Conservation (phyloP, 192 early-diverging fungal species). For the Entomortierella lignicola region DNA sequence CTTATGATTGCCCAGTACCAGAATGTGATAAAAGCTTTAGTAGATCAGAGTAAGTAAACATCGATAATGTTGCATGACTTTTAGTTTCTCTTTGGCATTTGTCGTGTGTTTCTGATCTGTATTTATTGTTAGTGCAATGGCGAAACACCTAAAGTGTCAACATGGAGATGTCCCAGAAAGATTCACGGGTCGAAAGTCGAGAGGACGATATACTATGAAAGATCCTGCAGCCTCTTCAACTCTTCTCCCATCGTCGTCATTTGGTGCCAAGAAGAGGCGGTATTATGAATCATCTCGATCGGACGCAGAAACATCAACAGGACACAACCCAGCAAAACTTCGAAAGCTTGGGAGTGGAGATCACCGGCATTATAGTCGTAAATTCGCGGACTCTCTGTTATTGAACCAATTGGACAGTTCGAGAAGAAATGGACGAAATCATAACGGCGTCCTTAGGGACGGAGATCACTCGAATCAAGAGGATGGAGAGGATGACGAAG, state of each 20-base stretch:
- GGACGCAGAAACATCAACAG: constrained; percentile 10
- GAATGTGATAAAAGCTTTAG: constrained; percentile 56
- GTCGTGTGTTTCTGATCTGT: too few relatives aligned
- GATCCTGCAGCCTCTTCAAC: constrained; percentile 51
- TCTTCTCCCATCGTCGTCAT: constrained; percentile 19
- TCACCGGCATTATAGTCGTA: constrained; percentile 13
- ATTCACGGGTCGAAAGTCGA: constrained; percentile 50
- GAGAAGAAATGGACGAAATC: constrained; percentile 5
- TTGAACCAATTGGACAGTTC: constrained; percentile 15
- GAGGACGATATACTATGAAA: constrained; percentile 53
- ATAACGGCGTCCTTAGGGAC: background rate
- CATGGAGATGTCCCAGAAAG: constrained; percentile 51
- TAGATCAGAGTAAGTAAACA: constrained; percentile 52
- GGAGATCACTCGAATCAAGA: background rate
- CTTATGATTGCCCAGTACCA: constrained; percentile 62
- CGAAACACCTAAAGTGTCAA: constrained; percentile 50
- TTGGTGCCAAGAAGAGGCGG: constrained; percentile 34
- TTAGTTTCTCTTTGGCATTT: too few relatives aligned
- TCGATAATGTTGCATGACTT: too few relatives aligned
- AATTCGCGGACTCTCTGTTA: constrained; percentile 13
- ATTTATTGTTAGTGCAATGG: constrained; percentile 39
- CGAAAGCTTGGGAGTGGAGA: constrained; percentile 34
- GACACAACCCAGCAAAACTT: constrained; percentile 24
- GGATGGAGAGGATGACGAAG: constrained; percentile 10
- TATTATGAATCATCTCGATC: constrained; percentile 25